Conservation (phyloP, 257 asterid genomes). For the Plantago elongata region DNA sequence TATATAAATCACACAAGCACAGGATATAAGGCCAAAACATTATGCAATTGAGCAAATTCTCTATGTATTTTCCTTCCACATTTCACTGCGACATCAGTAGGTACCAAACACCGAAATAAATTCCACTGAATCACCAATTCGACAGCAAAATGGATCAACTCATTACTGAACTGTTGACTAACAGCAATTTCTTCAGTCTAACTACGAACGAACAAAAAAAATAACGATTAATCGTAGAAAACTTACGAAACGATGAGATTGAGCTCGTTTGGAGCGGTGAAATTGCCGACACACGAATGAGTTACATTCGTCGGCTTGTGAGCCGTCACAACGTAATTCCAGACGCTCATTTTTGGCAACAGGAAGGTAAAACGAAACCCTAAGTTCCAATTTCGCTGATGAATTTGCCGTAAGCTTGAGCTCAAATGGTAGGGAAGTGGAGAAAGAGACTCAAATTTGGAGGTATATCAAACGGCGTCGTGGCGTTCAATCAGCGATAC, state of each 20-base stretch:
- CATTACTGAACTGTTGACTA: too few relatives aligned
- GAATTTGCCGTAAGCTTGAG: not conserved
- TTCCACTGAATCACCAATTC: not conserved
- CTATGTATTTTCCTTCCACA: not conserved
- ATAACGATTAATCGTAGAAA: not conserved
- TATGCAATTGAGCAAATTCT: not conserved
- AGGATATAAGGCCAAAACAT: not conserved
- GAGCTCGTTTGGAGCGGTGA: conserved; percentile 89
- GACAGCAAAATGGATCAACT: not conserved
- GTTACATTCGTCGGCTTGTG: conserved; percentile 97
- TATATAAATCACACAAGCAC: not conserved
- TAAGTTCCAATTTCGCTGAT: conserved; percentile 11
- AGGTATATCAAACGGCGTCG: conserved; percentile 27
- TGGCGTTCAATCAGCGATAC: conserved; percentile 1
- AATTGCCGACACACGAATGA: conserved; percentile 96
- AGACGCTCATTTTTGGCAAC: conserved; percentile 55
- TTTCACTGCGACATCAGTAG: not conserved
- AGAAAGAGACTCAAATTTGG: conserved; percentile 1
- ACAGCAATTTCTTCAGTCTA: too few relatives aligned
- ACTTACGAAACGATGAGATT: conserved; percentile 90
- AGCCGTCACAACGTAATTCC: conserved; percentile 99
- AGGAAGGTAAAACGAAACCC: conserved; percentile 22
- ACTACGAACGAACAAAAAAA: too few relatives aligned
- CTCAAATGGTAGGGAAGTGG: not conserved
- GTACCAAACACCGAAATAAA: not conserved